These are phyloP conservation scores for Alternaria viburni DNA, from an alignment of 2,329 filamentous ascomycete genomes.

Conservation along the genomic window DNA sequence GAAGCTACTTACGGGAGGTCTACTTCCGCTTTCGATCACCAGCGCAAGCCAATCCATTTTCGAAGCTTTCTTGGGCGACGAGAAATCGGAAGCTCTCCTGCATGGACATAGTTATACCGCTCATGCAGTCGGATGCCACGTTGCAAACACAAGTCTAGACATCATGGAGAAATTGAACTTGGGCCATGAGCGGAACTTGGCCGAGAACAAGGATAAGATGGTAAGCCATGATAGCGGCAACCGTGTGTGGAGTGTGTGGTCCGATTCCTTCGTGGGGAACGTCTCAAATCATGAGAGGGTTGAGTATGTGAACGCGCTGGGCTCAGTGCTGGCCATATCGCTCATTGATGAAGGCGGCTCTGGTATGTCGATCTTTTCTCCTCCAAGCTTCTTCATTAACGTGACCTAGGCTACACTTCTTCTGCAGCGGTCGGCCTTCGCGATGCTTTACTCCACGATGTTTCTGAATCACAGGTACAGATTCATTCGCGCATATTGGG, in stretches of 20 bases:
- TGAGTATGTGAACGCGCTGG: constrained; percentile 73
- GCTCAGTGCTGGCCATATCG: constrained; percentile 74
- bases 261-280: constrained; percentile 61
- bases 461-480: constrained; percentile 48
- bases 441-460: constrained; percentile 53
- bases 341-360: constrained; percentile 57
- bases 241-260: constrained; percentile 74
- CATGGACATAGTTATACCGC: constrained; percentile 90
- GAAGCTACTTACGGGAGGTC: constrained; percentile 81
- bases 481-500: constrained; percentile 67
- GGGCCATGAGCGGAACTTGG: constrained; percentile 1
- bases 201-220: background rate
- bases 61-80: constrained; percentile 69
- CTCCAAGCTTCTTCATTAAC: background rate
- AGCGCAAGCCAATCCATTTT: constrained; percentile 77
- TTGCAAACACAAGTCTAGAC: constrained; percentile 71
- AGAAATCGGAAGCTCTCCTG: constrained; percentile 79
- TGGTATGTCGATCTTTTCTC: constrained; percentile 40
- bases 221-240: background rate
- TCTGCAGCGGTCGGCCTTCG: constrained; percentile 62
- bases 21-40: constrained; percentile 78
- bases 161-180: constrained; percentile 53
- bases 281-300: constrained; percentile 66
- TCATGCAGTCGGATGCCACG: constrained; percentile 79
- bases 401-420: constrained; percentile 59